These are phyloP conservation scores for Aspergillus hancockii DNA, from an alignment of 495 filamentous ascomycete species.

Conservation along the genomic window DNA sequence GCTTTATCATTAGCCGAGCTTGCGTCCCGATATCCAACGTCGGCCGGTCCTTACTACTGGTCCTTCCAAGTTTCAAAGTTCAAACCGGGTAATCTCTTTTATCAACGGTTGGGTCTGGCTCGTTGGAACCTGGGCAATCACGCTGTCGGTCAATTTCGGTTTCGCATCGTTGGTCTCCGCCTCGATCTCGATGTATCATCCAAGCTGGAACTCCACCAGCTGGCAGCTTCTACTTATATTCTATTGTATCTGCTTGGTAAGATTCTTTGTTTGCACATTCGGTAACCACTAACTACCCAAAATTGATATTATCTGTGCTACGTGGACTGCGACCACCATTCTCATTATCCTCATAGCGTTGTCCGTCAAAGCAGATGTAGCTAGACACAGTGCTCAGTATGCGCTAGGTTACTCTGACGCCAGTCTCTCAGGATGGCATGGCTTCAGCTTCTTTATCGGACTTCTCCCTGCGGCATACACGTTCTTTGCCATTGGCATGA, in stretches of 20 bases:
- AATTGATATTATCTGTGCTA: constrained; percentile 52
- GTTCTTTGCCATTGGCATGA: constrained; percentile 54
- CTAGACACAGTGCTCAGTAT: constrained; percentile 44
- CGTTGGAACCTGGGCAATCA: constrained; percentile 71
- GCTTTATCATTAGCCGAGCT: constrained; percentile 49
- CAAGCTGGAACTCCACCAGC: constrained; percentile 50
- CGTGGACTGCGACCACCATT: constrained; percentile 41
- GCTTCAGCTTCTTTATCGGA: constrained; percentile 53
- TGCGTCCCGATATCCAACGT: constrained; percentile 51
- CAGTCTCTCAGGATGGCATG: constrained; percentile 45
- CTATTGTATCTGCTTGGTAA: constrained; percentile 55
- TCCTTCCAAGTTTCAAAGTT: constrained; percentile 40
- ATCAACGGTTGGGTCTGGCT: constrained; percentile 68
- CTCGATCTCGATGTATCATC: constrained; percentile 59
- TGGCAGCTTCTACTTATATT: constrained; percentile 65
- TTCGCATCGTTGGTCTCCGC: constrained; percentile 59
- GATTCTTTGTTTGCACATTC: constrained; percentile 55
- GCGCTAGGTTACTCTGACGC: constrained; percentile 52
- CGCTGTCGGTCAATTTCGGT: constrained; percentile 67
- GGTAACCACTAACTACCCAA: constrained; percentile 57
- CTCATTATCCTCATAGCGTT: constrained; percentile 42
- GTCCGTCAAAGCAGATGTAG: constrained; percentile 43
- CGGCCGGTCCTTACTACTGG: constrained; percentile 54
- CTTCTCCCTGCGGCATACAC: constrained; percentile 53
- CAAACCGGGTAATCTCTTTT: constrained; percentile 57